Conservation (phyloP, 306 rosid genomes). For the Arachis stenosperma region DNA sequence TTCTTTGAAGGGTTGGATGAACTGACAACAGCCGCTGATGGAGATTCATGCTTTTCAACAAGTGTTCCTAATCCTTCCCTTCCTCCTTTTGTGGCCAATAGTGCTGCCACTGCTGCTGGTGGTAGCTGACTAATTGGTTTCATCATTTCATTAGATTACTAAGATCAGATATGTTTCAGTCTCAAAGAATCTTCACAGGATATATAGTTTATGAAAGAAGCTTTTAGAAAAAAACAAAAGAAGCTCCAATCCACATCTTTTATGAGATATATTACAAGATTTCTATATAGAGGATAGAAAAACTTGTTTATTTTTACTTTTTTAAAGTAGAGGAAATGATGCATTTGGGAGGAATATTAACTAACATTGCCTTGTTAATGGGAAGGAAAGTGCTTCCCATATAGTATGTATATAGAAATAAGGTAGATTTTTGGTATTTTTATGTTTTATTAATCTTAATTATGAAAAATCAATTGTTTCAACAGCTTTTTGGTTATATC, state of each 20-base stretch:
- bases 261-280: background rate
- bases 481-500: background rate
- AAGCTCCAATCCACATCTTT: too few species aligned
- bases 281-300: constrained; percentile 27
- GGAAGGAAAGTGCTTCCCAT: constrained; percentile 41
- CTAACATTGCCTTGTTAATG: constrained; percentile 38
- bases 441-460: constrained; percentile 23
- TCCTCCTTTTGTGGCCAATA: constrained; percentile 56
- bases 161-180: too few species aligned
- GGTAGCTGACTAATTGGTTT: constrained; percentile 49
- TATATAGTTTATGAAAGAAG: too few species aligned
- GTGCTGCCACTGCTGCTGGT: constrained; percentile 54
- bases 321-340: constrained; percentile 19
- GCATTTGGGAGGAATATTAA: constrained; percentile 45
- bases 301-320: background rate
- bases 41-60: constrained; percentile 52
- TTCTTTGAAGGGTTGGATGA: constrained; percentile 88
- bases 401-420: constrained; percentile 8
- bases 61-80: constrained; percentile 35
- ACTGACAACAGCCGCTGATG: constrained; percentile 40
- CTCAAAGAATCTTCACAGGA: too few species aligned
- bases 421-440: constrained; percentile 23
- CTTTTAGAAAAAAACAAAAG: too few species aligned
- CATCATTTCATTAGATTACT: background rate
- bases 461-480: constrained; percentile 43